Base-by-base conservation (phyloP, 352 stramenopile genomes). In the Phytophthora syringae region DNA sequence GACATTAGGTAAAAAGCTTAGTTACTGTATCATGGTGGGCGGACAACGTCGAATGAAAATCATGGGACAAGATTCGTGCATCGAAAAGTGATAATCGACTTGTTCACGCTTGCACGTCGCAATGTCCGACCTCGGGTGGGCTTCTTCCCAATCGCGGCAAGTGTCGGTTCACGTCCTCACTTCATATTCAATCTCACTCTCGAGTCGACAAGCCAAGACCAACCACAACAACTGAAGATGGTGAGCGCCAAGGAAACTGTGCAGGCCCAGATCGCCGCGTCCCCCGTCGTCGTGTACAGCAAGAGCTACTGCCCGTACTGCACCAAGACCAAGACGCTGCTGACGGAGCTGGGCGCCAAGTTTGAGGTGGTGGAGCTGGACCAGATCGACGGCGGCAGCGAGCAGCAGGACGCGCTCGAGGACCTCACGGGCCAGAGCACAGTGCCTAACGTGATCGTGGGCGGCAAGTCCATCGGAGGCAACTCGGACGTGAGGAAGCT, bases 371-470 rank as follows among this genome's bases (percentile, higher is more conserved):
- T 90, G 15, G 82, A 90, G 64, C 67, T 90, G 42, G 77, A 88
- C 66, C 34, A 76, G 44, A 22, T 88, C 28, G 32, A 58, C 36
- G 64, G 76, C 57, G 79, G 81, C 55, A 77, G 75, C 30, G 79
- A 73, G 24, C 72, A 80, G 60, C 81, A 88, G 64, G 72, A 77
- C 60, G 76, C 81, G 39, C 60, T 90, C 16, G 40, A 83, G 58
- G 52, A 63, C 16, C 80, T 87, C 67, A 90, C 82, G 52, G 95
- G 93, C 52, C 94, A 98, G 72, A 80, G 80, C 68, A 98, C 94
- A 24, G 96, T 99, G 51, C 97, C 97, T 7, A 98, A 99, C 82
- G 93, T 98, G 16, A 99, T 99, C 77, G 90, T 99, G 52, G 88
- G 89, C 52, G 92, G 93, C 69, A 87, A 95, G 65, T 93, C 93